phyloP scores from a whole-genome alignment of 352 stramenopile genomes.

The Paralagenidium karlingii region DNA sequence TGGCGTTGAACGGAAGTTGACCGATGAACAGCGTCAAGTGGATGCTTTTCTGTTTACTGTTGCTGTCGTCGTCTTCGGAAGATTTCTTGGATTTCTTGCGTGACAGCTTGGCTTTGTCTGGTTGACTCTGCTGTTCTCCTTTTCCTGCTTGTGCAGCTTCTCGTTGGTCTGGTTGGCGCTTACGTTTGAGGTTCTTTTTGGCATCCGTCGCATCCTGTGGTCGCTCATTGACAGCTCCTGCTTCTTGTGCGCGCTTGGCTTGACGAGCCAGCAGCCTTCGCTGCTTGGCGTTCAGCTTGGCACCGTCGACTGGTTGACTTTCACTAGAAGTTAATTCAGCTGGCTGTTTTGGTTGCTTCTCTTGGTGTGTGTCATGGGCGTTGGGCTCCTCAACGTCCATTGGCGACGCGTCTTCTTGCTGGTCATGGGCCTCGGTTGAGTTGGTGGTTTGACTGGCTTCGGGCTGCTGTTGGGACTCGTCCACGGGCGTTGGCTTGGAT shows the following conservation, averaged over 20 bases:
- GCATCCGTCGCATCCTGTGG: neutral
- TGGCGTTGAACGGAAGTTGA: conserved; percentile 67
- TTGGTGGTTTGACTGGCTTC: too few species aligned
- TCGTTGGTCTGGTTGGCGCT: conserved; percentile 4
- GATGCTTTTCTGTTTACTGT: conserved; percentile 58
- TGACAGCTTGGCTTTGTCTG: neutral
- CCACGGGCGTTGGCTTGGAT: too few species aligned
- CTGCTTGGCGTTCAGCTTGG: conserved; percentile 24
- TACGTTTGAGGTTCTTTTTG: conserved; percentile 39
- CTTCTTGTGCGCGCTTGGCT: conserved; percentile 2
- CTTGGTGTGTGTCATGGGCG: too few species aligned
- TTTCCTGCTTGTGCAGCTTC: conserved; percentile 2
- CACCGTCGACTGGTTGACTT: conserved; percentile 1
- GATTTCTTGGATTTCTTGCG: neutral
- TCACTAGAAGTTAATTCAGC: too few species aligned
- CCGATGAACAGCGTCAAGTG: conserved; percentile 79
- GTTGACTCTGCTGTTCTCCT: conserved; percentile 1
- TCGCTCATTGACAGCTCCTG: neutral
- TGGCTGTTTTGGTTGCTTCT: conserved; percentile 6
- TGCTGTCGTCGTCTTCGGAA: conserved; percentile 7
- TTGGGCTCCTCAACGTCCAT: too few species aligned
- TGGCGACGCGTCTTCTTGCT: too few species aligned
- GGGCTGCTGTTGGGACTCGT: too few species aligned
- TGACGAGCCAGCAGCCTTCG: conserved; percentile 12
- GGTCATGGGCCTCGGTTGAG: too few species aligned